phyloP scores from a whole-genome alignment of 73 alveolate genomes.

The Breviolum minutum region DNA sequence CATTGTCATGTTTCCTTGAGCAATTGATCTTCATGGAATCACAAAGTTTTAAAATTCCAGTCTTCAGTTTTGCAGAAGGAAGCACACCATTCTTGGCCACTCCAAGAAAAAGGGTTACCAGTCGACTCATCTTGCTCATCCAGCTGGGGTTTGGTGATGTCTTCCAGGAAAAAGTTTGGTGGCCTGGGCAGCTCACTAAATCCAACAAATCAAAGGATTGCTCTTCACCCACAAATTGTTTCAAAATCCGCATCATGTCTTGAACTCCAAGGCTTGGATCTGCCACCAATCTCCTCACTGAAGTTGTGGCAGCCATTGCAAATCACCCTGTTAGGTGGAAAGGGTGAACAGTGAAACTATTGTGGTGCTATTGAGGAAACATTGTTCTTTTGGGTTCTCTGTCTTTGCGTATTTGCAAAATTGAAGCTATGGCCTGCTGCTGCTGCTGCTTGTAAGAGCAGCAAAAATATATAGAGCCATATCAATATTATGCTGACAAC shows the following conservation, averaged over 20 bases:
- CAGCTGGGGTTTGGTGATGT: not conserved
- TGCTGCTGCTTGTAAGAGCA: no score
- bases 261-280: not conserved
- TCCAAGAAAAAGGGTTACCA: not conserved
- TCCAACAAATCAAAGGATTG: not conserved
- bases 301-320: not conserved
- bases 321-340: no score
- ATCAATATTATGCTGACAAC: no score
- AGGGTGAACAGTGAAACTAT: no score
- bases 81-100: constrained; percentile 7
- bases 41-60: not conserved
- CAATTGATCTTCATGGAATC: not conserved
- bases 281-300: not conserved
- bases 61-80: not conserved
- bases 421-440: no score
- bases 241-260: not conserved
- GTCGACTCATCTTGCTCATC: not conserved
- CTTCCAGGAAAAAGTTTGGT: not conserved
- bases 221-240: not conserved
- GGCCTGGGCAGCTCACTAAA: not conserved
- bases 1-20: no score
- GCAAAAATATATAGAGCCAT: no score
- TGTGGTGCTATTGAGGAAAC: not conserved
- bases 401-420: no score
- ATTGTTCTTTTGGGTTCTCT: no score